A percentile compares a stretch with the other conserved stretches of the same genome.
Evolutionary conservation across 495 filamentous ascomycete genomes (phyloP).

Genomic region (Staphylotrichum tortipilum): DNA sequence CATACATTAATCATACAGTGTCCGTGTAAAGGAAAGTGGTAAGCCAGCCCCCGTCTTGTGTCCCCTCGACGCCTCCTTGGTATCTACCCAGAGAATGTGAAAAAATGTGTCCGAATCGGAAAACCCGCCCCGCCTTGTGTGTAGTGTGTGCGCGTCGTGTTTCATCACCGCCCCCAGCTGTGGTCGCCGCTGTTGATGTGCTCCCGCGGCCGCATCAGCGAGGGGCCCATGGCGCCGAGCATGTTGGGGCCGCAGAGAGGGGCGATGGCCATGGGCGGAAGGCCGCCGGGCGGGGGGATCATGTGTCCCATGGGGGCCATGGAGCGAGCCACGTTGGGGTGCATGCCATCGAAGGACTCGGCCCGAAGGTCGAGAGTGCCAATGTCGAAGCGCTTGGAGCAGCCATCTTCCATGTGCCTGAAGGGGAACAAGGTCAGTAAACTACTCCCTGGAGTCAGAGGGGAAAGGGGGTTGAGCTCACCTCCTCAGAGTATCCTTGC

Average conservation of each 20-base stretch:
- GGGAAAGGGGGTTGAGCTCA: constrained; percentile 23
- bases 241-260: constrained; percentile 28
- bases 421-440: constrained; percentile 1
- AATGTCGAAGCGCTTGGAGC: constrained; percentile 61
- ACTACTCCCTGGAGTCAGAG: too few relatives aligned
- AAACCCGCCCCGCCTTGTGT: not conserved
- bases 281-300: constrained; percentile 17
- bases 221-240: constrained; percentile 29
- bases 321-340: constrained; percentile 11
- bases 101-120: constrained; percentile 7
- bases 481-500: constrained; percentile 78
- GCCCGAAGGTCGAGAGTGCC: constrained; percentile 38
- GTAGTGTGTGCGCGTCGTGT: too few relatives aligned
- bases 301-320: constrained; percentile 21
- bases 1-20: constrained; percentile 8
- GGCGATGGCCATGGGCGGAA: constrained; percentile 38
- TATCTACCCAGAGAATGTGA: constrained; percentile 9
- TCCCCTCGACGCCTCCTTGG: constrained; percentile 8
- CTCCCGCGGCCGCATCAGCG: constrained; percentile 26
- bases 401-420: constrained; percentile 75
- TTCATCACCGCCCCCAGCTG: constrained; percentile 24
- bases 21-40: not conserved
- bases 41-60: not conserved
- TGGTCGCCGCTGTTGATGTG: constrained; percentile 11
- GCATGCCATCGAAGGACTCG: constrained; percentile 29